These are phyloP conservation scores for Pythium phragmiticola DNA, from an alignment of 352 stramenopile species.

Conservation along the genomic window DNA sequence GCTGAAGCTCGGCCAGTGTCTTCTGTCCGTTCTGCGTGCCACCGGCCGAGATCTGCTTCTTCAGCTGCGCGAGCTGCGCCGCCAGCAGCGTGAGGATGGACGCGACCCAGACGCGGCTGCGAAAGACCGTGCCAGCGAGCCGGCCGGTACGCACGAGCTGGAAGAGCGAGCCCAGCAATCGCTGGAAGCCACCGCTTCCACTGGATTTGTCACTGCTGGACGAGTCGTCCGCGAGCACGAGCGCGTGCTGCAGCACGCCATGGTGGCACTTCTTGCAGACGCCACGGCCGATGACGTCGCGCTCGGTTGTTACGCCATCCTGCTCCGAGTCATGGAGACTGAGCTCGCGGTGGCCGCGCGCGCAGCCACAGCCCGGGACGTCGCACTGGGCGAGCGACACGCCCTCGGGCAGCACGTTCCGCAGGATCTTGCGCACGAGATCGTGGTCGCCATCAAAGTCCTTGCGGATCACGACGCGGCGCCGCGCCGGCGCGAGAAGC, in stretches of 20 bases:
- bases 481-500: slow-evolving; percentile 18
- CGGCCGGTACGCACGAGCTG: slow-evolving; percentile 56
- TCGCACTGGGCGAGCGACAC: slow-evolving; percentile 49
- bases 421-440: slow-evolving; percentile 39
- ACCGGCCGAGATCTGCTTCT: slow-evolving; percentile 47
- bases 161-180: slow-evolving; percentile 57
- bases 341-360: slow-evolving; percentile 33
- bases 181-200: slow-evolving; percentile 51
- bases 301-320: slow-evolving; percentile 21
- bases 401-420: slow-evolving; percentile 54
- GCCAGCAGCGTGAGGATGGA: slow-evolving; percentile 49
- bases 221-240: slow-evolving; percentile 44
- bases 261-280: slow-evolving; percentile 71
- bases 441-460: slow-evolving; percentile 38
- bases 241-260: slow-evolving; percentile 60
- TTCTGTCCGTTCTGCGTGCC: slow-evolving; percentile 72
- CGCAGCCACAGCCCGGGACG: slow-evolving; percentile 63
- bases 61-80: slow-evolving; percentile 45
- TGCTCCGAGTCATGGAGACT: slow-evolving; percentile 25
- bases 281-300: slow-evolving; percentile 33
- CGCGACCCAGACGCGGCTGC: slow-evolving; percentile 63
- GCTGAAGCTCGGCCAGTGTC: slow-evolving; percentile 41
- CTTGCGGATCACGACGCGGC: slow-evolving; percentile 9
- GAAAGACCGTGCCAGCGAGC: slow-evolving; percentile 51
- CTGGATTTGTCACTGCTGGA: slow-evolving; percentile 22